Evolutionary conservation across 495 filamentous ascomycete species (phyloP), one percentile per base, ranked within the genome.

Genomic region (Lasiosphaeriaceae sp.): DNA sequence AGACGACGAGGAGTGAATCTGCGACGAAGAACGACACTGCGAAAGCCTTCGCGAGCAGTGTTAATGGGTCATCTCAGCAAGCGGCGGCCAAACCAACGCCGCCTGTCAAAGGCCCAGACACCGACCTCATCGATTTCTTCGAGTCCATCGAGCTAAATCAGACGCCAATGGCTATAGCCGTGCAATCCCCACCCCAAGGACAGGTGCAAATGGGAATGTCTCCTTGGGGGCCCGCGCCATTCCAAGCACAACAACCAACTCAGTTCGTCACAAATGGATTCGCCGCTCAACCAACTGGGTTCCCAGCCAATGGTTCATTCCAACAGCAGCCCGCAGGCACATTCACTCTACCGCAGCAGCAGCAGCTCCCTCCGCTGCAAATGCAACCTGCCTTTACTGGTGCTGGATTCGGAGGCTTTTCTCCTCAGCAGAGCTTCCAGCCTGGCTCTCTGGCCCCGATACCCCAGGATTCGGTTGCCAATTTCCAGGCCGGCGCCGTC

Each of bases 51-150:
- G 61, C 70, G 22, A 67, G 63, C 55, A 61, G 47, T 54, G 46
- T 69, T 9, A 68, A 68, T 34, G 60, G 61, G 23, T 59, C 66
- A 20, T 59, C 55, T 22, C 58, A 52, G 17, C 60, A 53, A 34
- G 50, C 61, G 19, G 45, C 67, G 19, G 45, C 67, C 17, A 56
- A 56, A 20, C 57, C 61, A 8, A 44, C 57, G 17, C 64, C 70
- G 47, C 56, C 72, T 1, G 74, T 79, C 21, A 86, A 85, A 54
- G 83, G 84, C 3, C 86, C 88, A 0, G 86, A 85, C 55, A 79
- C 86, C 47, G 90, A 97, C 73, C 75, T 99, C 51, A 99, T 99
- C 63, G 94, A 99, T 69, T 96, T 99, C 70, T 99, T 99, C 67
- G 94, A 94, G 57, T 93, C 93, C 2, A 97, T 99, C 65, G 92